These are phyloP conservation scores for Rubroboletus pulcherrimus DNA, from an alignment of 768 basidiomycete genomes.

Conservation along the genomic window DNA sequence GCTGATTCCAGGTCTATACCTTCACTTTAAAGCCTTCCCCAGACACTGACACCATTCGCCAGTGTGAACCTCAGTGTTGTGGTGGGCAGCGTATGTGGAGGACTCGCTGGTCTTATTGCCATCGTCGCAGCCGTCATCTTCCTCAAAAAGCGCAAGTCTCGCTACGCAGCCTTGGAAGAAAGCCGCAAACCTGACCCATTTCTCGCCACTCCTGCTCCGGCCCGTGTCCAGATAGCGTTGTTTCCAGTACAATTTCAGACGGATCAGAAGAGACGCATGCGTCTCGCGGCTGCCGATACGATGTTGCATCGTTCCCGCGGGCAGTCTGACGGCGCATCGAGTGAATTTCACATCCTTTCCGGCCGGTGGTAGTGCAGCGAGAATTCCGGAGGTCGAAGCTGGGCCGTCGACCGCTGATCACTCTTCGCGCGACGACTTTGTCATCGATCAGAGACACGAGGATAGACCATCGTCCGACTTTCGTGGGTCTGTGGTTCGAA, in stretches of 20 bases:
- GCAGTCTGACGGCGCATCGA: not conserved
- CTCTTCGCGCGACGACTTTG: not conserved
- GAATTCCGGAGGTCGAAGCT: not conserved
- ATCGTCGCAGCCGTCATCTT: not conserved
- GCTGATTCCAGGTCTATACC: not conserved
- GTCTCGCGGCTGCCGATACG: not conserved
- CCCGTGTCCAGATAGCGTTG: not conserved
- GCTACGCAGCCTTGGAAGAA: not conserved
- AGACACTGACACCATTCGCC: not conserved
- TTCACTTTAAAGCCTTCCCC: too few species aligned
- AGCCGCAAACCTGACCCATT: conserved; percentile 6
- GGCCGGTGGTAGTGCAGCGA: not conserved
- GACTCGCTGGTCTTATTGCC: not conserved
- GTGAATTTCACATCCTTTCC: not conserved
- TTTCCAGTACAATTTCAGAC: not conserved
- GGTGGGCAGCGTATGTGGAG: conserved; percentile 8
- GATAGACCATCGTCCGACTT: not conserved
- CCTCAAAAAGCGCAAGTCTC: conserved; percentile 5
- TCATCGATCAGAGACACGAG: not conserved
- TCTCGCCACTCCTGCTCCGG: not conserved
- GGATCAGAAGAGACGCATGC: conserved; percentile 3
- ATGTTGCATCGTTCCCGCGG: not conserved
- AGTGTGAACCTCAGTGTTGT: conserved; percentile 6
- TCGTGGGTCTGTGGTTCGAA: not conserved
- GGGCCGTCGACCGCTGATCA: not conserved